Evolutionary conservation across 2,329 filamentous ascomycete species (phyloP), one percentile per base, ranked within the genome.

Genomic region (Cryphonectria radicalis): DNA sequence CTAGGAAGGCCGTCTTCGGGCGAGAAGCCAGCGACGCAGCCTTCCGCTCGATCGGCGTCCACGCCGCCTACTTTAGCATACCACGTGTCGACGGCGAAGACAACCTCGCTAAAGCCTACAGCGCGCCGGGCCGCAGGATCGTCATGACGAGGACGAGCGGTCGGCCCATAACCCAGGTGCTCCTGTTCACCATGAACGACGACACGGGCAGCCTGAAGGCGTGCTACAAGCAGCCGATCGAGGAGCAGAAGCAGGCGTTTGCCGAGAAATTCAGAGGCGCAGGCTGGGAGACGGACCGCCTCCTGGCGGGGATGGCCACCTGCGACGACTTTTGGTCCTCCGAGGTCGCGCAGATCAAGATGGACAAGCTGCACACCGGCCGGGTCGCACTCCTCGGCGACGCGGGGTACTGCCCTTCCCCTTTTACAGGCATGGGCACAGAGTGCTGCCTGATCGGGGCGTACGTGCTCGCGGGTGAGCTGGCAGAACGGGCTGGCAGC

Each of bases 391-490:
- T 89, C 0, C 68, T 89, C 0, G 88, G 88, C 0, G 88, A 91
- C 73, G 86, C 88, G 2, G 87, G 79, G 0, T 85, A 84, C 74
- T 84, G 82, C 28, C 86, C 86, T 0, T 81, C 83, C 0, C 81
- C 84, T 0, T 73, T 84, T 3, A 85, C 84, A 0, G 88, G 88
- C 0, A 83, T 85, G 80, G 87, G 88, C 0, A 88, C 86, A 0
- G 84, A 83, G 1, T 74, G 80, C 0, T 82, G 83, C 0, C 75
- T 90, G 0, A 76, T 86, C 0, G 84, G 84, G 0, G 86, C 87
- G 0, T 90, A 90, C 75, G 77, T 89, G 1, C 79, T 91, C 5
- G 88, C 88, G 0, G 88, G 88, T 1, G 88, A 88, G 77, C 77
- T 87, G 14, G 76, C 77, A 35, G 76, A 76, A 37, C 76, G 80